Base-by-base conservation (phyloP, 2,329 filamentous ascomycete genomes). In the Penicillium sp. region DNA sequence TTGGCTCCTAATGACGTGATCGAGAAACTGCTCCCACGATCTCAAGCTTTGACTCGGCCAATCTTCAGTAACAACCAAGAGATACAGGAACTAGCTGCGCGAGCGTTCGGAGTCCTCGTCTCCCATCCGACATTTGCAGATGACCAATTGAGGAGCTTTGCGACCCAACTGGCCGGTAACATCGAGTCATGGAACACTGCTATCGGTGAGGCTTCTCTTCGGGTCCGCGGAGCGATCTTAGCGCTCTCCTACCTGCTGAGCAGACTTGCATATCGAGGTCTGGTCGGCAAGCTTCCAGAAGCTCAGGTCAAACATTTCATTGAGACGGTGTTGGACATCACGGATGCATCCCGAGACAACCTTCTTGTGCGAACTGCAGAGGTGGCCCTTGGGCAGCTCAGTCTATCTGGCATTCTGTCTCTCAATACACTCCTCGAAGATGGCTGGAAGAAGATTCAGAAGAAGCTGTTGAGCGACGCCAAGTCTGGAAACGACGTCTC, bases 401-500 rank as follows among this genome's bases (percentile, higher is more conserved):
- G 81, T 66, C 75, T 86, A 18, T 84, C 84, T 57, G 76, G 76
- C 2, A 76, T 83, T 9, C 66, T 87, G 52, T 59, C 68, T 52
- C 58, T 70, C 52, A 51, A 66, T 33, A 60, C 61, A n/a, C 52
- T 72, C 21, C 57, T 63, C 15, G 62, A 65, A 16, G 52, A 60
- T 51, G 55, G 60, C 58, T 62, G 71, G 60, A 71, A 77, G 43
- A 69, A 78, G 1, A 75, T 91, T 13, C 77, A 86, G 23, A 79
- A 86, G 16, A 81, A 84, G 6, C 75, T 96, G 0, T 78, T 83
- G 6, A 76, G 80, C 0, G 83, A 87, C 54, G 87, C 89, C 9
- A 94, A 91, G 67, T 85, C 88, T 52, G 88, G 90, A 8, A 89
- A 89, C 51, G 92, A 95, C 64, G 85, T 82, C 51, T 88, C 93